Conservation (phyloP, 495 filamentous ascomycete genomes). For the Pseudotulostoma volvatum region DNA sequence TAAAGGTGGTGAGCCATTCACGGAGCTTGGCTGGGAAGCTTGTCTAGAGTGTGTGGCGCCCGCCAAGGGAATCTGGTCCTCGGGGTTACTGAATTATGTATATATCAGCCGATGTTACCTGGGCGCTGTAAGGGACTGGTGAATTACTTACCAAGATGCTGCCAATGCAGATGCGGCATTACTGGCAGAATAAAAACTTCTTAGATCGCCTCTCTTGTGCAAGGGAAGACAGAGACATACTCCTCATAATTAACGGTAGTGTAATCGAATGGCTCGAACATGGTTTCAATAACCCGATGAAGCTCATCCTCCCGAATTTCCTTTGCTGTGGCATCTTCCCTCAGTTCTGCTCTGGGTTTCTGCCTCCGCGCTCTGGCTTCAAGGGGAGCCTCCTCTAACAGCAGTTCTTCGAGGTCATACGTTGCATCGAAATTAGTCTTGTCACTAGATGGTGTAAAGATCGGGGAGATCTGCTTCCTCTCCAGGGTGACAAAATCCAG, state of each 20-base stretch:
- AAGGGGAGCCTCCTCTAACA: conserved; percentile 87
- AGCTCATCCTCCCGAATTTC: conserved; percentile 90
- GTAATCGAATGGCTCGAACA: conserved; percentile 95
- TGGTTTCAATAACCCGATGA: conserved; percentile 82
- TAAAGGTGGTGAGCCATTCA: conserved; percentile 15
- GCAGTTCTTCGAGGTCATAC: conserved; percentile 86
- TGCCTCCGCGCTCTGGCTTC: conserved; percentile 86
- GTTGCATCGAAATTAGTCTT: conserved; percentile 99
- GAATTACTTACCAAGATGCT: conserved; percentile 1
- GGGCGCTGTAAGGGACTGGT: too few relatives aligned
- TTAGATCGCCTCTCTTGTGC: not conserved
- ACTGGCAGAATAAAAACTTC: not conserved
- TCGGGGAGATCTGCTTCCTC: conserved; percentile 74
- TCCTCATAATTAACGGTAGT: conserved; percentile 53
- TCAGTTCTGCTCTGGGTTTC: conserved; percentile 77
- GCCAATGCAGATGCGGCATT: conserved; percentile 4
- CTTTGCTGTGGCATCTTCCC: conserved; percentile 88
- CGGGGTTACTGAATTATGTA: conserved; percentile 26
- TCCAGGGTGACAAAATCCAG: conserved; percentile 80
- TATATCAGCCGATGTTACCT: too few relatives aligned
- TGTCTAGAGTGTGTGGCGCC: conserved; percentile 18
- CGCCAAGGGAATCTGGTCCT: conserved; percentile 21
- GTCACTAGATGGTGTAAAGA: conserved; percentile 83
- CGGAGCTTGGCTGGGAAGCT: conserved; percentile 23
- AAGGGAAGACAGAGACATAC: conserved; percentile 20